Conservation (phyloP, 768 basidiomycete species). For the Boletus rex-veris region DNA sequence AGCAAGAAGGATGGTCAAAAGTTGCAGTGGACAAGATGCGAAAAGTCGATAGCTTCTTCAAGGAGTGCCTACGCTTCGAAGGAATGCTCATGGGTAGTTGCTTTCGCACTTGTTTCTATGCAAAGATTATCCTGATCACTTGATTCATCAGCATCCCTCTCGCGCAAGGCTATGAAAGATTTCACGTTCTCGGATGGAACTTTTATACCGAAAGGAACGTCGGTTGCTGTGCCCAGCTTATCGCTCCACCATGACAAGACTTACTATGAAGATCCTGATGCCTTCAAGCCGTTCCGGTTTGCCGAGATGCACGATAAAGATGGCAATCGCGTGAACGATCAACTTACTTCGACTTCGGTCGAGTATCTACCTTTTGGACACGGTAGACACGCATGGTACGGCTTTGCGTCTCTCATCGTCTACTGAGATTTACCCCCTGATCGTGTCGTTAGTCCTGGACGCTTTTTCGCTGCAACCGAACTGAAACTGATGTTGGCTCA, state of each 20-base stretch:
- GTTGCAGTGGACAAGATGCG: conserved; percentile 27
- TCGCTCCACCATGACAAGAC: not conserved
- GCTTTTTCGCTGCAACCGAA: conserved; percentile 43
- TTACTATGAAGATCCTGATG: not conserved
- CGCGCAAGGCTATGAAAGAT: not conserved
- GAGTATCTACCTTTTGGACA: not conserved
- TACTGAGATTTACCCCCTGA: not conserved
- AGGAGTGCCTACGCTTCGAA: not conserved
- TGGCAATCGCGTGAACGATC: not conserved
- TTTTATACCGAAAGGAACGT: not conserved
- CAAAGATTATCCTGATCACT: not conserved
- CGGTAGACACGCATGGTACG: not conserved
- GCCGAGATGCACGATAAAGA: not conserved
- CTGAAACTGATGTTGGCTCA: conserved; percentile 48
- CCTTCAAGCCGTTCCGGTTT: not conserved
- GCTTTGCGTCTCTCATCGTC: too few species aligned
- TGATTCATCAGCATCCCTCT: not conserved
- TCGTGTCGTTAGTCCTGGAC: conserved; percentile 14
- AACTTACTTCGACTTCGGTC: not conserved
- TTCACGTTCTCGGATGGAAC: not conserved
- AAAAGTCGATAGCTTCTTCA: conserved; percentile 41
- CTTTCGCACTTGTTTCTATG: not conserved
- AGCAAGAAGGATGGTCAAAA: conserved; percentile 30
- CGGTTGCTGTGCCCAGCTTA: not conserved
- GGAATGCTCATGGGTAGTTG: not conserved